Percentiles rank a stretch among this genome's conserved stretches.
phyloP scores from a whole-genome alignment of 1,139 yeast species.

The Geotrichum candidum region DNA sequence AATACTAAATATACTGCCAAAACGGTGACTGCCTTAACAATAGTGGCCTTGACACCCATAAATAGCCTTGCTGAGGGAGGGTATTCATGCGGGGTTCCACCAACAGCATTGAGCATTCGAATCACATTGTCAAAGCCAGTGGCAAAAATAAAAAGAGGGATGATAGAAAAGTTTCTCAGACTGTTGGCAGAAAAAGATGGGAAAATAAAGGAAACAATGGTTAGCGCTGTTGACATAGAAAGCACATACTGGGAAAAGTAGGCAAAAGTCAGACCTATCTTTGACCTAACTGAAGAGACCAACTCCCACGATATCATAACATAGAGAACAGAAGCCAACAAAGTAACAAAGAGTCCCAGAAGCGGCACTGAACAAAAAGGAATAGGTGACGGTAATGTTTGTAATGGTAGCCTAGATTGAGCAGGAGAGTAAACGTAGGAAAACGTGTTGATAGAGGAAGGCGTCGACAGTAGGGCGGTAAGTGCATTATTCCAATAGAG shows the following conservation, averaged over 20 bases:
- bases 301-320: conserved; percentile 47
- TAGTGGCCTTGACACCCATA: conserved; percentile 37
- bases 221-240: conserved; percentile 46
- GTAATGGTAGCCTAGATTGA: not conserved
- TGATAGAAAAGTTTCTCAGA: conserved; percentile 27
- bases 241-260: conserved; percentile 48
- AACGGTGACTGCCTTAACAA: conserved; percentile 34
- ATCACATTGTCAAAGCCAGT: conserved; percentile 43
- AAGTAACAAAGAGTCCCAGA: conserved; percentile 21
- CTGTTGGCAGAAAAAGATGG: conserved; percentile 25
- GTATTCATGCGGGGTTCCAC: conserved; percentile 41
- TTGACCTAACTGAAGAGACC: conserved; percentile 52
- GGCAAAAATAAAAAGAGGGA: conserved; percentile 40
- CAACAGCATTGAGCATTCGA: conserved; percentile 39
- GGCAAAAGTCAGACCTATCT: conserved; percentile 55
- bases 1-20: conserved; percentile 29
- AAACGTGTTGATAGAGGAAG: not conserved
- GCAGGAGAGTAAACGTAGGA: not conserved
- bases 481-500: conserved; percentile 11
- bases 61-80: conserved; percentile 37
- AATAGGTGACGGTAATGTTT: not conserved
- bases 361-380: not conserved
- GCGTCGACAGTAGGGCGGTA: not conserved
- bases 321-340: conserved; percentile 34
- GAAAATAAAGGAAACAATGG: conserved; percentile 42